Evolutionary conservation across 1,139 yeast genomes (phyloP), one percentile per base, ranked within the genome.

Genomic region (Hyphopichia fennica): DNA sequence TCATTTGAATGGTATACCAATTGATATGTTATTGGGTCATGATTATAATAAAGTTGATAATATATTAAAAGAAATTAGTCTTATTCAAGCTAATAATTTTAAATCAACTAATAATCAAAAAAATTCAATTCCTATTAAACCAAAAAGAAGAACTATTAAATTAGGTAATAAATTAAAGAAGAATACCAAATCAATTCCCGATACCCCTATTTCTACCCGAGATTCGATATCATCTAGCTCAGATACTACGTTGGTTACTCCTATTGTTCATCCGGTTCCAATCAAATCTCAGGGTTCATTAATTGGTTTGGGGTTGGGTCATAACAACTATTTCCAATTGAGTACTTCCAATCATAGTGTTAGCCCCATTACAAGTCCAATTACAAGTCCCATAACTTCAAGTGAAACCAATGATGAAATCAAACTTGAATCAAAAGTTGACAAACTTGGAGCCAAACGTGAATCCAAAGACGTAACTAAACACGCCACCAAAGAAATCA

Each of bases 81-180:
- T 65, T 25, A 76, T 79, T 45, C 84, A 79, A 55, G 58, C 75
- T 8, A 68, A 63, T 44, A 69, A 66, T 41, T 65, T 67, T 48
- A 70, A 58, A 41, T 54, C 59, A 45, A 58, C 56, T 41, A 57
- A 49, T 44, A 63, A 60, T 45, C 55, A 57, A 33, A 61, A 17
- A 38, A 38, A 27, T 30, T 30, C 9, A 20, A 14, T 13, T 3
- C 16, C 22, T 11, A 17, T 28, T 52, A 70, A 67, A 45, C 82
- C 82, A 10, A 72, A 70, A 52, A 65, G 84, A 54, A 63, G 84
- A 54, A 65, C 60, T 3, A 72, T 79, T 36, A 75, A 69, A 48
- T 48, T 78, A 48, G 56, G 62, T 34, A 52, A 45, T 42, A 61
- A 52, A 50, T 54, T 51, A 44, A 44, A 49, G 22, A 31, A 27